Evolutionary conservation across 1,284 basidiomycete species (phyloP).

Genomic region (Trichosporon sp.): DNA sequence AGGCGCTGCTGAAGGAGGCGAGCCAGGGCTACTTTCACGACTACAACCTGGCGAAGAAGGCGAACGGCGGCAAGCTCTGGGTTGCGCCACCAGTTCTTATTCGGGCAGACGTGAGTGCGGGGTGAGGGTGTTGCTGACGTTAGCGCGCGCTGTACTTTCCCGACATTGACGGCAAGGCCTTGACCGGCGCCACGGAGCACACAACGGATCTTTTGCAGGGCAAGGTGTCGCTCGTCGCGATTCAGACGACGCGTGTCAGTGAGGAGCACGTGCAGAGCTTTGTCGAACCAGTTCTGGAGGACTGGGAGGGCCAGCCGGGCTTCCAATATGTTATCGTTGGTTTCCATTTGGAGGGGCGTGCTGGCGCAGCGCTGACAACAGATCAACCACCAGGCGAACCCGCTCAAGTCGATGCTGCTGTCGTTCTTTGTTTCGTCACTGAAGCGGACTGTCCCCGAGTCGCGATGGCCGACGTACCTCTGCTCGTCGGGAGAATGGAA

Average conservation of each 20-base stretch:
- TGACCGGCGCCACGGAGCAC: constrained; percentile 60
- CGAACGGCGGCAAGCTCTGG: constrained; percentile 85
- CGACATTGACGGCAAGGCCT: constrained; percentile 69
- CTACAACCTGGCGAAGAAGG: constrained; percentile 67
- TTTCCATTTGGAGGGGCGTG: not conserved
- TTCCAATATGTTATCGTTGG: constrained; percentile 69
- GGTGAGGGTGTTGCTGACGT: not conserved
- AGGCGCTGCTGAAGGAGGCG: constrained; percentile 79
- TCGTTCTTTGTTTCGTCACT: constrained; percentile 73
- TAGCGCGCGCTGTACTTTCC: constrained; percentile 89
- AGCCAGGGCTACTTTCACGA: constrained; percentile 88
- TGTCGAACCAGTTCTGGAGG: constrained; percentile 60
- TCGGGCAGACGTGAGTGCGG: constrained; percentile 69
- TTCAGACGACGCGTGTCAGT: constrained; percentile 77
- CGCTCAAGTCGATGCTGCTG: constrained; percentile 82
- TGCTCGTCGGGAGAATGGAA: constrained; percentile 57
- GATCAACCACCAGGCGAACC: constrained; percentile 85
- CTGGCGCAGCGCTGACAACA: constrained; percentile 47
- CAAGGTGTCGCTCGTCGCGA: constrained; percentile 71
- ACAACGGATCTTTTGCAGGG: constrained; percentile 74
- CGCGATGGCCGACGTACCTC: constrained; percentile 71
- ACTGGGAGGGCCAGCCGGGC: constrained; percentile 60
- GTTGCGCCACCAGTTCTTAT: constrained; percentile 84
- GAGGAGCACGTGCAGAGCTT: constrained; percentile 84
- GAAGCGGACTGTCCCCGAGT: constrained; percentile 60